Conservation (phyloP, 176 grass and related monocot genomes). For the Canna indica region DNA sequence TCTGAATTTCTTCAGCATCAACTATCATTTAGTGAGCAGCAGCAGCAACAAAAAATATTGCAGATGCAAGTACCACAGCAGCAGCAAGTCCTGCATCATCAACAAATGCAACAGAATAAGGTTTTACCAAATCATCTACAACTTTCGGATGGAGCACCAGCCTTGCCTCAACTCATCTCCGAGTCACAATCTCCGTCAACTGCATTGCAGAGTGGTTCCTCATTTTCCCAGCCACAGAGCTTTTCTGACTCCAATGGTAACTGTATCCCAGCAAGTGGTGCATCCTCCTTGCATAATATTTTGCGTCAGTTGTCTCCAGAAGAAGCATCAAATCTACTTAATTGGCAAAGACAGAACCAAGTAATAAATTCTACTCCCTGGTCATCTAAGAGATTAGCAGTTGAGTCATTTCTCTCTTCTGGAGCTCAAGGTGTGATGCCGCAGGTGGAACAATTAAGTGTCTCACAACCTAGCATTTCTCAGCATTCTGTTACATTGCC, state of each 20-base stretch:
- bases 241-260: conserved; percentile 44
- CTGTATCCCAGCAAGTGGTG: conserved; percentile 36
- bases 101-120: conserved; percentile 64
- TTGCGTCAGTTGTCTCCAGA: conserved; percentile 51
- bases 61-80: conserved; percentile 10
- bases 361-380: conserved; percentile 41
- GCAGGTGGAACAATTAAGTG: conserved; percentile 50
- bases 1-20: conserved; percentile 56
- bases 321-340: conserved; percentile 47
- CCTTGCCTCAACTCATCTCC: conserved; percentile 37
- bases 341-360: conserved; percentile 44
- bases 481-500: conserved; percentile 42
- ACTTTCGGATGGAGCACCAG: conserved; percentile 32
- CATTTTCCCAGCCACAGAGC: conserved; percentile 55
- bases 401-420: conserved; percentile 56
- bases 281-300: conserved; percentile 41
- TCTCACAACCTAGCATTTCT: conserved; percentile 32
- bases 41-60: conserved; percentile 21
- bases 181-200: conserved; percentile 32
- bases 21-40: conserved; percentile 41
- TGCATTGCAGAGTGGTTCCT: conserved; percentile 32
- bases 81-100: conserved; percentile 54
- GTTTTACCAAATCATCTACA: conserved; percentile 38
- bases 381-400: conserved; percentile 61
- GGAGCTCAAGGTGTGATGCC: conserved; percentile 27